Evolutionary conservation across 306 rosid genomes (phyloP).

Genomic region (Myrica gale): DNA sequence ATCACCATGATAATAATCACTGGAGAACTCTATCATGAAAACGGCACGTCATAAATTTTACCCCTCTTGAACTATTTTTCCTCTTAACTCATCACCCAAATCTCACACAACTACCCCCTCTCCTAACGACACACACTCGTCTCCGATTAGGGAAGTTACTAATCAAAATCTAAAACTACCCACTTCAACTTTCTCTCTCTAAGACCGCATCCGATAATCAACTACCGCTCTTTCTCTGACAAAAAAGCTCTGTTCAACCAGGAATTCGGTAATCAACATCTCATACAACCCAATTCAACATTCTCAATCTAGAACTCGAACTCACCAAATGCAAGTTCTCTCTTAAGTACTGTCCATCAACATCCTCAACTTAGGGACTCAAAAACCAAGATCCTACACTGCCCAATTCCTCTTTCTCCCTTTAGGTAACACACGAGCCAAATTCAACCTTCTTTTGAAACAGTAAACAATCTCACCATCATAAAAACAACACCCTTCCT

Average conservation of each 20-base stretch:
- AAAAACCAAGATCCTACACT: too few relatives aligned
- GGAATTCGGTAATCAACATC: not conserved
- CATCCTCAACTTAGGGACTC: too few relatives aligned
- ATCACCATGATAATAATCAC: conserved; percentile 40
- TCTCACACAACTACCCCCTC: not conserved
- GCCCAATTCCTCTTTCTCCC: too few relatives aligned
- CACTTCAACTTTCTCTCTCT: not conserved
- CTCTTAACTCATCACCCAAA: not conserved
- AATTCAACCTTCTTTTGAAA: too few relatives aligned
- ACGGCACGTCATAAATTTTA: not conserved
- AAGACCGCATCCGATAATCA: not conserved
- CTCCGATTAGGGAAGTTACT: not conserved
- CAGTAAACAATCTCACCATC: not conserved
- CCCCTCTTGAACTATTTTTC: not conserved
- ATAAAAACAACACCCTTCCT: not conserved
- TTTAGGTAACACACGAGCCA: not conserved
- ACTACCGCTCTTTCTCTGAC: not conserved
- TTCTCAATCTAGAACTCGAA: not conserved
- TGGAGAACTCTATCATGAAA: not conserved
- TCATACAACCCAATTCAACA: not conserved
- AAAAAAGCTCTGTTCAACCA: too few relatives aligned
- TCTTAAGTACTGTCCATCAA: too few relatives aligned
- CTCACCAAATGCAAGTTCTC: not conserved
- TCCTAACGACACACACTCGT: not conserved
- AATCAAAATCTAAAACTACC: not conserved